Conservation (phyloP, 305 asterid genomes). For the Fraxinus floribunda region DNA sequence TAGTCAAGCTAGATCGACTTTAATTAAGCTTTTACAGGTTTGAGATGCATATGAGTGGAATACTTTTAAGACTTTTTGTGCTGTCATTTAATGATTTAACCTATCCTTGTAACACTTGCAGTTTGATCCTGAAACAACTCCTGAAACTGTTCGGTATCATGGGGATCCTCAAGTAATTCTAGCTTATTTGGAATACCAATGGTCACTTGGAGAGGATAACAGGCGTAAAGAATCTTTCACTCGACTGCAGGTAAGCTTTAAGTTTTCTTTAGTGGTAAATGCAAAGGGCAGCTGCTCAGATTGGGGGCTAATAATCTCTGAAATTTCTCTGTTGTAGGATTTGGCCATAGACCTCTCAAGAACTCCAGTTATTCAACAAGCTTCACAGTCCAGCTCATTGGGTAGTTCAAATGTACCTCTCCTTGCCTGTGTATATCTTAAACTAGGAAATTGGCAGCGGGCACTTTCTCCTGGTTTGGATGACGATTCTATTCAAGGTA, state of each 20-base stretch:
- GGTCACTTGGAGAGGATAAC: conserved; percentile 97
- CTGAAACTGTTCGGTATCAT: conserved; percentile 73
- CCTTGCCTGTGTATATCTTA: conserved; percentile 83
- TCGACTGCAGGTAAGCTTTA: conserved; percentile 71
- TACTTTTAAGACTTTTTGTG: conserved; percentile 15
- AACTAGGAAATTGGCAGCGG: conserved; percentile 94
- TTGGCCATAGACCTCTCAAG: conserved; percentile 85
- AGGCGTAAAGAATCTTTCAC: conserved; percentile 83
- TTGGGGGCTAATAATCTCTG: conserved; percentile 2
- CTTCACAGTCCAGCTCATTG: conserved; percentile 50
- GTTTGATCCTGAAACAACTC: conserved; percentile 95
- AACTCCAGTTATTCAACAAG: conserved; percentile 59
- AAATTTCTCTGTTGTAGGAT: conserved; percentile 51
- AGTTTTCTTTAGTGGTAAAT: conserved; percentile 17
- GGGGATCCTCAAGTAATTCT: conserved; percentile 97
- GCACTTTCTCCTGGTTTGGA: conserved; percentile 89
- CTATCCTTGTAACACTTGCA: conserved; percentile 31
- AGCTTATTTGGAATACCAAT: conserved; percentile 91
- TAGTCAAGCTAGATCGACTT: conserved; percentile 93
- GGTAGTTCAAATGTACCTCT: conserved; percentile 70
- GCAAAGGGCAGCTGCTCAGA: conserved; percentile 10
- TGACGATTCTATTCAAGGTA: conserved; percentile 90
- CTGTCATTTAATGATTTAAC: conserved; percentile 14
- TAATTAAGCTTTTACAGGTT: conserved; percentile 92
- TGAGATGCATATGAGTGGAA: conserved; percentile 21